phyloP scores from a whole-genome alignment of 208 protist genomes.

The Herpetomonas muscarum region DNA sequence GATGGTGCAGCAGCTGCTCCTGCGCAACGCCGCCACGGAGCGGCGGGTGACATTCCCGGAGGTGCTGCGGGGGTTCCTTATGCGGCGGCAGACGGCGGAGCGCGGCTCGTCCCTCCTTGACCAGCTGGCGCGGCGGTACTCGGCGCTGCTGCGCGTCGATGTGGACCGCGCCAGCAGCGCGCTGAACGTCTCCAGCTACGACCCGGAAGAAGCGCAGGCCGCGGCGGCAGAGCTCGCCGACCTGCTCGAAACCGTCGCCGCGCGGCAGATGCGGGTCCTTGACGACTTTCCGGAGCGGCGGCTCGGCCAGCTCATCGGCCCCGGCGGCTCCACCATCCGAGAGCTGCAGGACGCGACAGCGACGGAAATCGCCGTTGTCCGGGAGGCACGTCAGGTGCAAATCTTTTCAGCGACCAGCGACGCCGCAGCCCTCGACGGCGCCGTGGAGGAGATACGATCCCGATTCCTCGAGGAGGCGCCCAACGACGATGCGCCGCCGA shows the following conservation, averaged over 20 bases:
- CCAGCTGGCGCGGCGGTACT: constrained; percentile 19
- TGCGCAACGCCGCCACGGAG: constrained; percentile 17
- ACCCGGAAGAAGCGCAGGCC: constrained; percentile 17
- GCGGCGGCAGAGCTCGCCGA: constrained; percentile 23
- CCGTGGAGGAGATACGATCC: constrained; percentile 16
- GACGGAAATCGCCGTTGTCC: constrained; percentile 34
- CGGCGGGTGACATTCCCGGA: constrained; percentile 25
- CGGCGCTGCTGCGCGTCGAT: constrained; percentile 34
- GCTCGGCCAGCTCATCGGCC: constrained; percentile 25
- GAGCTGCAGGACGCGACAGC: constrained; percentile 28
- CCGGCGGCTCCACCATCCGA: constrained; percentile 24
- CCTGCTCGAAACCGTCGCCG: constrained; percentile 16
- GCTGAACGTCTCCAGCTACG: constrained; percentile 27
- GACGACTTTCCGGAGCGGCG: constrained; percentile 17
- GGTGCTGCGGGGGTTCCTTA: constrained; percentile 26
- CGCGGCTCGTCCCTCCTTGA: constrained; percentile 15
- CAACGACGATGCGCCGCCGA: constrained; percentile 9
- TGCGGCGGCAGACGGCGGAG: constrained; percentile 10
- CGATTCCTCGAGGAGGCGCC: constrained; percentile 8
- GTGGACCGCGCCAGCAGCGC: constrained; percentile 24
- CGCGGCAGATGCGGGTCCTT: constrained; percentile 28
- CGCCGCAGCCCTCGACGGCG: constrained; percentile 23
- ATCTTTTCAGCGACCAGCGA: constrained; percentile 30
- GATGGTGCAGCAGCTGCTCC: constrained; percentile 40
- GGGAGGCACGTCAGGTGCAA: constrained; percentile 29